Evolutionary conservation across 305 asterid species (phyloP).

Genomic region (Andrographis paniculata): DNA sequence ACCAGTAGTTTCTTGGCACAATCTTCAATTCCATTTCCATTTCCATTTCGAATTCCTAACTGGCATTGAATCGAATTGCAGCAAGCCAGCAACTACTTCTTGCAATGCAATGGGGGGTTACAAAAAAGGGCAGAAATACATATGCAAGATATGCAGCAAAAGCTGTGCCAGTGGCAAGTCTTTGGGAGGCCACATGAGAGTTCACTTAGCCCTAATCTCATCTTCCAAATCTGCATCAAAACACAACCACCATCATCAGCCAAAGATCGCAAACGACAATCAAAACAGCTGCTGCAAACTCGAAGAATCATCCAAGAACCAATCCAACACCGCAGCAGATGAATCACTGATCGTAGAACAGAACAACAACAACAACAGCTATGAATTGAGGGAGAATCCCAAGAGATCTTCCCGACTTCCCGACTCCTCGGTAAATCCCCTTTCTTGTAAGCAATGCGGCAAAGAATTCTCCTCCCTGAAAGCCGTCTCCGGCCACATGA

Average conservation of each 20-base stretch:
- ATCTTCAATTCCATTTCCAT: no score
- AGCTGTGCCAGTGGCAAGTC: conserved; percentile 67
- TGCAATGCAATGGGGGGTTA: no score
- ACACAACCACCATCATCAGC: conserved; percentile 20
- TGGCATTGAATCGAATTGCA: no score
- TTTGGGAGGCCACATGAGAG: conserved; percentile 90
- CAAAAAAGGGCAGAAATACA: conserved; percentile 12
- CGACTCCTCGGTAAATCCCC: conserved; percentile 18
- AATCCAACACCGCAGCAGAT: conserved; percentile 31
- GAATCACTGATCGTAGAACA: conserved; percentile 18
- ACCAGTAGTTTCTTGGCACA: no score
- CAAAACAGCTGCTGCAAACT: conserved; percentile 16
- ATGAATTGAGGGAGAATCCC: conserved; percentile 56
- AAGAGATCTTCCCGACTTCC: conserved; percentile 69
- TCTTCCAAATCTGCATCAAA: conserved; percentile 45
- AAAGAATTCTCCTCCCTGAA: conserved; percentile 49
- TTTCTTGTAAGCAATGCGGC: conserved; percentile 57
- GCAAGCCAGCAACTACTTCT: no score
- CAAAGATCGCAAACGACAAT: conserved; percentile 21
- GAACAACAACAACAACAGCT: conserved; percentile 31
- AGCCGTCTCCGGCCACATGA: conserved; percentile 78
- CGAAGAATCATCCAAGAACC: conserved; percentile 13
- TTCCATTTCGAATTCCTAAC: no score
- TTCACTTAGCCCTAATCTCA: conserved; percentile 48
- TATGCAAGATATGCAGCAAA: conserved; percentile 70